Evolutionary conservation across 192 early-diverging fungal species (phyloP), one percentile per base, ranked within the genome.

Genomic region (Phycomyces nitens): DNA sequence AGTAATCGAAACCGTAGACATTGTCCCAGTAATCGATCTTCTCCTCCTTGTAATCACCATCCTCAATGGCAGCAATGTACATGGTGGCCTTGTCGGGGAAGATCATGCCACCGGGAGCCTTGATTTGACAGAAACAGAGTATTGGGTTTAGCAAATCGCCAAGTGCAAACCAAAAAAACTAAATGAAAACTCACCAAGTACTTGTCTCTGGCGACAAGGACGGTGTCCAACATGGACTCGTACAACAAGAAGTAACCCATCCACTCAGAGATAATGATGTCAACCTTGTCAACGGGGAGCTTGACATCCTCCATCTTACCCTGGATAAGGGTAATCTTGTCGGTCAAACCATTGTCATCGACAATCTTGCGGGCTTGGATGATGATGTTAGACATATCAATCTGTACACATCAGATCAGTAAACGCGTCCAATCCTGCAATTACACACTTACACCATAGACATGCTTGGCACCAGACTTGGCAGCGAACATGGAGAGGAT

Each of bases 261-360:
- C 97, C 97, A 99, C 69, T 99, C 97, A 5, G 94, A 96, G 60
- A 99, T 95, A 59, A 99, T 99, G 65, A 99, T 97, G 74, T 99
- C 97, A 34, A 98, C 96, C 72, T 97, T 90, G 55, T 90, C 84
- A 44, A 94, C 95, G 20, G 97, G 96, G 60, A 99, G 80, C 15
- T 75, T 73, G 16, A 99, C 91, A 65, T 99, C 96, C 76, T 99
- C 97, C 84, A 99, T 96, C 78, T 95, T 95, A 58, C 97, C 96
- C 79, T 95, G 88, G 26, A 96, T 81, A 58, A 99, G 82, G 8
- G 90, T 87, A 55, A 99, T 84, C 43, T 90, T 90, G 74, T 89
- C 87, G 52, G 90, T 82, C 42, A 99, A 84, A 18, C 90, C 89
- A 77, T 99, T 99, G 76, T 96, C 95, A 52, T 85, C 88, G 64